Evolutionary conservation across 148 eudicot genomes (phyloP).

Genomic region (Rhododendron mucronatum): DNA sequence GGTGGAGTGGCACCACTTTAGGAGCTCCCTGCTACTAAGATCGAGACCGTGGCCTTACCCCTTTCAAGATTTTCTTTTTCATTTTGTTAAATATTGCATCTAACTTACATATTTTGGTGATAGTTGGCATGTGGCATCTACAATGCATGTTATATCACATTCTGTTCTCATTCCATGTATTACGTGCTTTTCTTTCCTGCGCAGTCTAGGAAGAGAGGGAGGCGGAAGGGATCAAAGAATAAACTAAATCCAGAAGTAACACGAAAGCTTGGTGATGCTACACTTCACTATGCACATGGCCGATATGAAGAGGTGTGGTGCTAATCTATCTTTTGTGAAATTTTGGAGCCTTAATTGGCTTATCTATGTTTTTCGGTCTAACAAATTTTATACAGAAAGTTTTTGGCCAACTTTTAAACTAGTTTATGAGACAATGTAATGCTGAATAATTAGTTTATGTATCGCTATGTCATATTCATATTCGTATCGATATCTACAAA

Average conservation of each 20-base stretch:
- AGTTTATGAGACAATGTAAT: background rate
- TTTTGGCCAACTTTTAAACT: background rate
- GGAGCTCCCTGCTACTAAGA: too few species aligned
- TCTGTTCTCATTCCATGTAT: background rate
- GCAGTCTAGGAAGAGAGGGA: constrained; percentile 65
- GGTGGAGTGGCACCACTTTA: background rate
- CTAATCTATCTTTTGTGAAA: background rate
- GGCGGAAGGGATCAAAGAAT: constrained; percentile 73
- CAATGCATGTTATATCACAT: background rate
- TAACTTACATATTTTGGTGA: background rate
- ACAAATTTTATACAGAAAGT: background rate
- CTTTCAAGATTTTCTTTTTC: background rate
- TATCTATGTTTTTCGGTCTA: background rate
- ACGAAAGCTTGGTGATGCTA: constrained; percentile 80
- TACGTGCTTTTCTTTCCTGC: background rate
- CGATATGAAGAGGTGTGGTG: constrained; percentile 64
- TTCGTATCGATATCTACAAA: background rate
- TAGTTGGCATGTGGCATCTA: background rate
- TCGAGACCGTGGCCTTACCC: background rate
- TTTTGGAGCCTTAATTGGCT: background rate
- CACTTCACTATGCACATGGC: constrained; percentile 71
- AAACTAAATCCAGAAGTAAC: constrained; percentile 65
- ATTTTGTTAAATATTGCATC: background rate
- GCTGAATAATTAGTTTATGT: background rate
- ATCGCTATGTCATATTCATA: background rate